A percentile compares a stretch with the other conserved stretches of the same genome.
Evolutionary conservation across 2,329 filamentous ascomycete genomes (phyloP).

Genomic region (Aureobasidium sp.): DNA sequence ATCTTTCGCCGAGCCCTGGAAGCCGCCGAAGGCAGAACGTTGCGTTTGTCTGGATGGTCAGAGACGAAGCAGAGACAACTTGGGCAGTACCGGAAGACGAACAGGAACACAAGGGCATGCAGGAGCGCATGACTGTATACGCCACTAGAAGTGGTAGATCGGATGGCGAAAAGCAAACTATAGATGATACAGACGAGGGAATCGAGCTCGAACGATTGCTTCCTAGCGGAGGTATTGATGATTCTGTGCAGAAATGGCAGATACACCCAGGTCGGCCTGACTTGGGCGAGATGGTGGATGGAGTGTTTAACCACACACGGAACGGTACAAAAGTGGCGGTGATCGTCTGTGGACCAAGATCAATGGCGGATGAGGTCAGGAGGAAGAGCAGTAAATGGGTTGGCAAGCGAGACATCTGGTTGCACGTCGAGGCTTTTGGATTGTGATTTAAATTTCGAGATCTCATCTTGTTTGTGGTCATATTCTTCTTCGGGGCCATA

Average conservation of each 20-base stretch:
- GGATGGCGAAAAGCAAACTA: constrained; percentile 15
- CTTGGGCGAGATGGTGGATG: constrained; percentile 48
- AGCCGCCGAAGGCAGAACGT: constrained; percentile 33
- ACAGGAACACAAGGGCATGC: not conserved
- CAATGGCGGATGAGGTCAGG: constrained; percentile 55
- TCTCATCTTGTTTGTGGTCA: constrained; percentile 39
- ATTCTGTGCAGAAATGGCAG: constrained; percentile 3
- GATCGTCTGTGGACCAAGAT: constrained; percentile 62
- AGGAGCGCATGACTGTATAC: constrained; percentile 7
- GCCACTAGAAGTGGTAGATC: not conserved
- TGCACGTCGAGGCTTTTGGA: constrained; percentile 59
- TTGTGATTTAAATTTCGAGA: not conserved
- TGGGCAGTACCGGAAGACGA: constrained; percentile 48
- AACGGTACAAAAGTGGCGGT: constrained; percentile 53
- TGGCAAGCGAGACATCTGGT: constrained; percentile 52
- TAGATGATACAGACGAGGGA: constrained; percentile 16
- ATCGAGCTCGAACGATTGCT: constrained; percentile 15
- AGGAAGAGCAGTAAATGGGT: constrained; percentile 54
- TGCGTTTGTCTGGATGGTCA: constrained; percentile 64
- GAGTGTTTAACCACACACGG: constrained; percentile 50
- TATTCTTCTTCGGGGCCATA: not conserved
- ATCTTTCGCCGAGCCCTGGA: constrained; percentile 29
- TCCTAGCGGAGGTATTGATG: not conserved
- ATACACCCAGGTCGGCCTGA: constrained; percentile 31
- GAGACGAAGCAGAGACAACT: constrained; percentile 51